These are phyloP conservation scores for Candida railenensis DNA, from an alignment of 805 yeast species.

Conservation along the genomic window DNA sequence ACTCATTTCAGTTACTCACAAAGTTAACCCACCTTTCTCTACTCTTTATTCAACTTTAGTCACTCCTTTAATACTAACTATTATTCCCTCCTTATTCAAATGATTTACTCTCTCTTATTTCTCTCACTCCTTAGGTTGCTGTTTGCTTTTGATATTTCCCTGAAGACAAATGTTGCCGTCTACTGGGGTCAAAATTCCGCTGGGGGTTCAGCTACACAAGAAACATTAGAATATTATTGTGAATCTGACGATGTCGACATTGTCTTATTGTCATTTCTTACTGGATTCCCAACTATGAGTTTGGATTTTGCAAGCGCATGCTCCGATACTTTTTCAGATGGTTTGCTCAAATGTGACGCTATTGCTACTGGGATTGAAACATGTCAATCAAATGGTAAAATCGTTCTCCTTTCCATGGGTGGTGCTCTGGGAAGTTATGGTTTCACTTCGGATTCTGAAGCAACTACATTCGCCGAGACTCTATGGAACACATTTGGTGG, in stretches of 20 bases:
- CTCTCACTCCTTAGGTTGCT: background rate
- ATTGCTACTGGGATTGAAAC: constrained; percentile 62
- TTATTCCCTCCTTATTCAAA: constrained; percentile 3
- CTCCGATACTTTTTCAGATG: constrained; percentile 37
- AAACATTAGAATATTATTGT: constrained; percentile 53
- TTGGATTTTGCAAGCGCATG: constrained; percentile 52
- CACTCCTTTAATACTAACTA: constrained; percentile 3
- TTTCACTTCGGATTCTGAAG: constrained; percentile 43
- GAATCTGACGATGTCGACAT: constrained; percentile 67
- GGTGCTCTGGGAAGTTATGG: constrained; percentile 43
- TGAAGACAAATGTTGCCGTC: constrained; percentile 63
- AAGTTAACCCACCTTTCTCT: too few relatives aligned
- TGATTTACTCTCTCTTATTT: constrained; percentile 1
- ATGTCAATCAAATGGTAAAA: constrained; percentile 80
- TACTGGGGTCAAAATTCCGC: constrained; percentile 90
- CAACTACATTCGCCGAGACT: constrained; percentile 50
- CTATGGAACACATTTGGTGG: constrained; percentile 42
- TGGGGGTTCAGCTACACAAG: constrained; percentile 26
- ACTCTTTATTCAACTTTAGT: constrained; percentile 4
- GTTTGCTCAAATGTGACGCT: constrained; percentile 38
- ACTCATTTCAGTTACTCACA: constrained; percentile 4
- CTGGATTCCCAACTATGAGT: constrained; percentile 50
- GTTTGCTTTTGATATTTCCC: constrained; percentile 27
- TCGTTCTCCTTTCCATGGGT: constrained; percentile 73
- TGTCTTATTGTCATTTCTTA: constrained; percentile 67